A percentile compares a stretch with the other conserved stretches of the same genome.
Evolutionary conservation across 2,329 filamentous ascomycete genomes (phyloP).

Genomic region (Colletotrichum tamarilloi): DNA sequence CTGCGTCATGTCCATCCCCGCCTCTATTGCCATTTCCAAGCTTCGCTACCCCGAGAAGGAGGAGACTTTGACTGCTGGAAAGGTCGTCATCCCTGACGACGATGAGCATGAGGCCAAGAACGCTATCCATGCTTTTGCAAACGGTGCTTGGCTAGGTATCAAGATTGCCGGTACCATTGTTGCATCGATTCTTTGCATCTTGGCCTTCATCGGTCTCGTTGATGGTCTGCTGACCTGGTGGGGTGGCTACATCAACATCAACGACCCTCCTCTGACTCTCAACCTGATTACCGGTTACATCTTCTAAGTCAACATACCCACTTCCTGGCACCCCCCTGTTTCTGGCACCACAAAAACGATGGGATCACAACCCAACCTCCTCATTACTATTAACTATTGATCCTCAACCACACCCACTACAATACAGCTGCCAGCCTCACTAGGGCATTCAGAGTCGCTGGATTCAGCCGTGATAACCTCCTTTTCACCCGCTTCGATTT

Average conservation of each 20-base stretch:
- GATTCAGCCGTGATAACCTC: too few relatives aligned
- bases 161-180: conserved; percentile 89
- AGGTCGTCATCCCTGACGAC: conserved; percentile 83
- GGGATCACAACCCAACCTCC: too few relatives aligned
- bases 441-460: too few relatives aligned
- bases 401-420: too few relatives aligned
- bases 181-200: conserved; percentile 83
- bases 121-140: conserved; percentile 84
- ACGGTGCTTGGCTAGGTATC: conserved; percentile 86
- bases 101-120: conserved; percentile 82
- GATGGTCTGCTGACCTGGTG: conserved; percentile 87
- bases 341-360: too few relatives aligned
- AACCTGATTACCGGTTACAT: conserved; percentile 82
- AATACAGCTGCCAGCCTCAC: too few relatives aligned
- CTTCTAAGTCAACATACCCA: too few relatives aligned
- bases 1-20: conserved; percentile 96
- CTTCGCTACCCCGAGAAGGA: conserved; percentile 90
- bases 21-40: conserved; percentile 89
- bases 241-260: conserved; percentile 81
- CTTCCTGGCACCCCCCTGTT: too few relatives aligned
- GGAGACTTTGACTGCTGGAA: conserved; percentile 84
- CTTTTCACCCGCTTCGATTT: too few relatives aligned
- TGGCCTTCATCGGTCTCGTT: conserved; percentile 78
- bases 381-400: too few relatives aligned
- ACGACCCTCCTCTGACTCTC: conserved; percentile 76